Conservation (phyloP, 176 grass and related monocot species). For the Oropetium thomaeum region DNA sequence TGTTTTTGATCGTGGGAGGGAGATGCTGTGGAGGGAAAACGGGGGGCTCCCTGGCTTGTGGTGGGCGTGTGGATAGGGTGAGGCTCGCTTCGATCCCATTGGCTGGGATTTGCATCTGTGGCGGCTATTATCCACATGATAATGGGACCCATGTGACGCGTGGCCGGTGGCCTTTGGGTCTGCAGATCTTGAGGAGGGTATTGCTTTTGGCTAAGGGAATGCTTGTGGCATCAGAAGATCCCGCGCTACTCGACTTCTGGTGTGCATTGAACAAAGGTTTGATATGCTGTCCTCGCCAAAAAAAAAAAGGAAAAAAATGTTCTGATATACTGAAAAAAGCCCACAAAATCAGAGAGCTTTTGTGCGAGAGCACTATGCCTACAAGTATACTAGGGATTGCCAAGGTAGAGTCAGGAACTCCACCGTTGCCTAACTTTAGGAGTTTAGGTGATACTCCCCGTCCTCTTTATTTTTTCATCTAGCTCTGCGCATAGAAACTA, state of each 20-base stretch:
- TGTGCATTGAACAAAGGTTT: background rate
- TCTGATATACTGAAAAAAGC: too few relatives aligned
- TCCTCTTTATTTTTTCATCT: too few relatives aligned
- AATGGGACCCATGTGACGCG: slow-evolving; percentile 12
- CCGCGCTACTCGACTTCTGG: background rate
- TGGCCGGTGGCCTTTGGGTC: background rate
- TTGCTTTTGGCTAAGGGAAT: slow-evolving; percentile 1
- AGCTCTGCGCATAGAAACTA: too few relatives aligned
- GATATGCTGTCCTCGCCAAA: too few relatives aligned
- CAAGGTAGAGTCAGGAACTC: too few relatives aligned
- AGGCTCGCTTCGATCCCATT: slow-evolving; percentile 66
- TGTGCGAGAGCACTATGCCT: too few relatives aligned
- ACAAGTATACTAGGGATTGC: too few relatives aligned
- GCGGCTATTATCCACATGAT: slow-evolving; percentile 32
- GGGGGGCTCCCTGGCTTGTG: slow-evolving; percentile 28
- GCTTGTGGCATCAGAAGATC: background rate
- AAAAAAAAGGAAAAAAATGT: too few relatives aligned
- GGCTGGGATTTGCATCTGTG: slow-evolving; percentile 22
- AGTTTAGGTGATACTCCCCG: too few relatives aligned
- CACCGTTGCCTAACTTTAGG: too few relatives aligned
- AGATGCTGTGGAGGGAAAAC: background rate
- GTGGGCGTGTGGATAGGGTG: slow-evolving; percentile 92
- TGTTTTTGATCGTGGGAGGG: slow-evolving; percentile 40
- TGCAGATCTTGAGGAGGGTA: background rate
- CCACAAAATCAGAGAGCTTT: too few relatives aligned